These are phyloP conservation scores for Eimeria brunetti DNA, from an alignment of 169 alveolate genomes.

Conservation along the genomic window DNA sequence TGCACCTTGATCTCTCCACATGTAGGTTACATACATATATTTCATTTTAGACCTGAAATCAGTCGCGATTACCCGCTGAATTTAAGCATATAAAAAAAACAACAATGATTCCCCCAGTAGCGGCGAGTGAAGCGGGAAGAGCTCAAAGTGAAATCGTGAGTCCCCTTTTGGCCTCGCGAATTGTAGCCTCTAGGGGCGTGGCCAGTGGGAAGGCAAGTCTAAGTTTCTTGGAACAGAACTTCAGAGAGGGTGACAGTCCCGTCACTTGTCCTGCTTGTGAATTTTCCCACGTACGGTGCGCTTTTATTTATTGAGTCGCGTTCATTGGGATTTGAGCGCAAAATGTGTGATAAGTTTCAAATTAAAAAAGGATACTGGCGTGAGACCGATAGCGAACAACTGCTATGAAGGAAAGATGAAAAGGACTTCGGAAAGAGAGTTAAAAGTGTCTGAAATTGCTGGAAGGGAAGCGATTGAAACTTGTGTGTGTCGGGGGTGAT, in stretches of 20 bases:
- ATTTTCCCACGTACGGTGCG: conserved; percentile 36
- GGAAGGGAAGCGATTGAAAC: conserved; percentile 91
- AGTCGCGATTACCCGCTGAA: conserved; percentile 93
- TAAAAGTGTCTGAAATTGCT: conserved; percentile 94
- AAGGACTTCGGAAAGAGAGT: too few species aligned
- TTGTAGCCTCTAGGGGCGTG: conserved; percentile 87
- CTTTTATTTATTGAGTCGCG: conserved; percentile 83
- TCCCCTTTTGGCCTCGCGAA: conserved; percentile 80
- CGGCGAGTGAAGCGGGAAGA: conserved; percentile 95
- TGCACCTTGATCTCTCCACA: too few species aligned
- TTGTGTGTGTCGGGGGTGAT: conserved; percentile 78
- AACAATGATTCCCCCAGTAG: conserved; percentile 92
- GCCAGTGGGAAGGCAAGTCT: conserved; percentile 85
- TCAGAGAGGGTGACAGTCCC: conserved; percentile 56
- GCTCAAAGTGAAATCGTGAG: too few species aligned
- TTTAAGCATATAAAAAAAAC: conserved; percentile 90
- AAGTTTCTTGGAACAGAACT: conserved; percentile 39
- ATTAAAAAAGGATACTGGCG: conserved; percentile 92
- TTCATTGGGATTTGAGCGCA: conserved; percentile 91
- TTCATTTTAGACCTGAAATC: conserved; percentile 55
- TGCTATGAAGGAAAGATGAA: conserved; percentile 97
- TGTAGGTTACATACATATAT: too few species aligned
- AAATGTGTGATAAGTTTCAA: conserved; percentile 92
- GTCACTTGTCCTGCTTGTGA: conserved; percentile 39
- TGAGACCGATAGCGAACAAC: conserved; percentile 96